Evolutionary conservation across 208 protist genomes (phyloP), one percentile per base, ranked within the genome.

Genomic region (Leishmania martiniquensis): DNA sequence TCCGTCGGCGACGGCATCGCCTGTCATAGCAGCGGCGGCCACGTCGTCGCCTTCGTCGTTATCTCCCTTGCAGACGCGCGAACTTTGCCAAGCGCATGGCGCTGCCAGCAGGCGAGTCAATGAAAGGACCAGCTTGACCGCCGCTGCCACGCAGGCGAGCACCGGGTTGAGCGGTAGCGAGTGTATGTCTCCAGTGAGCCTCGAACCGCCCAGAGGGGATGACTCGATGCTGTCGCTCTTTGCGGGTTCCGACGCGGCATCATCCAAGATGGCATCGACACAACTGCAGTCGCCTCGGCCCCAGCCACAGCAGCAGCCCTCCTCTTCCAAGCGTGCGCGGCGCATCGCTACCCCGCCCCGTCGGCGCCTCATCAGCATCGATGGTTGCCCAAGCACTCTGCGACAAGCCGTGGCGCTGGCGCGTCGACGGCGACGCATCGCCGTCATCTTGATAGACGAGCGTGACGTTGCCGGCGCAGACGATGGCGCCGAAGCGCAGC

Each of bases 371-470:
- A 79, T 83, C 62, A 83, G 79, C 60, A 76, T 83, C 44, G 72
- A 67, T 51, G 62, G 67, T 22, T 79, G 76, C 60, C 37, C 47
- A 12, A 72, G 45, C 22, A 42, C 76, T 37, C n/a, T 72, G 39
- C 75, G 79, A 34, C 74, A 83, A 68, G 79, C 79, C 7, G 74
- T 83, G 32, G 80, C 80, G 6, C 72, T 79, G 37, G 80, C 75
- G 12, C 80, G 70, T 7, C 75, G 75, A 9, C 69, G 70, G 13
- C 75, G 74, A 13, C 80, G 80, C 10, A 45, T 84, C 7, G 80
- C 80, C 4, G 59, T 84, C 29, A 72, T 84, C 22, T 39, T 84
- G 22, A 73, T 84, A 52, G 80, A 84, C 15, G 80, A 84, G 44
- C 55, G 80, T 17, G 75, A 84, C 37, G 9, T 72, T 10, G 37